Evolutionary conservation across 1,284 basidiomycete species (phyloP).

Genomic region (Boletellus sp.): DNA sequence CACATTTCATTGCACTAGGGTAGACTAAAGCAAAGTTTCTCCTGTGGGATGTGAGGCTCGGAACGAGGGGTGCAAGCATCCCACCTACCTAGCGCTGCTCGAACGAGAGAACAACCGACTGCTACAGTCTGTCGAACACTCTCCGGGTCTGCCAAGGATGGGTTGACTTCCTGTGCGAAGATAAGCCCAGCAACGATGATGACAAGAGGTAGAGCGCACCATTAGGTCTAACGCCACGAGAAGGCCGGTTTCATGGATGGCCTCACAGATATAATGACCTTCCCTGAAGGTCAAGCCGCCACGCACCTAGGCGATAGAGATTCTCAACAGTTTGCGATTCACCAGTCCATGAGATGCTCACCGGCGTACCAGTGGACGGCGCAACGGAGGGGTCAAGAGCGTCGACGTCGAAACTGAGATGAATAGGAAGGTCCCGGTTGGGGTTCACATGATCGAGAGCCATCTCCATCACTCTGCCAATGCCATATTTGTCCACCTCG

Average conservation of each 20-base stretch:
- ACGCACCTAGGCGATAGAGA: slow-evolving; percentile 56
- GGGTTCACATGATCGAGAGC: slow-evolving; percentile 94
- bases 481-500: slow-evolving; percentile 95
- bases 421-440: slow-evolving; percentile 78
- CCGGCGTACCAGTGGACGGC: slow-evolving; percentile 92
- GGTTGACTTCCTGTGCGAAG: slow-evolving; percentile 85
- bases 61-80: neutral
- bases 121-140: slow-evolving; percentile 87
- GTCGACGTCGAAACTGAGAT: slow-evolving; percentile 97
- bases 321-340: neutral
- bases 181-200: slow-evolving; percentile 1
- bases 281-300: slow-evolving; percentile 97
- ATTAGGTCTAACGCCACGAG: slow-evolving; percentile 91
- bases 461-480: slow-evolving; percentile 93
- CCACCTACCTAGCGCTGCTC: slow-evolving; percentile 81
- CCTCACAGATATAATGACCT: slow-evolving; percentile 96
- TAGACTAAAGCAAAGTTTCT: slow-evolving; percentile 27
- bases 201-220: slow-evolving; percentile 44
- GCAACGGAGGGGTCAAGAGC: slow-evolving; percentile 92
- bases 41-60: slow-evolving; percentile 21
- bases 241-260: slow-evolving; percentile 88
- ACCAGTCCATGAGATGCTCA: slow-evolving; percentile 27
- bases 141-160: slow-evolving; percentile 71
- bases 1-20: slow-evolving; percentile 2
- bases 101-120: slow-evolving; percentile 89